These are phyloP conservation scores for Pseudozyma hubeiensis DNA, from an alignment of 1,284 basidiomycete species.

Conservation along the genomic window DNA sequence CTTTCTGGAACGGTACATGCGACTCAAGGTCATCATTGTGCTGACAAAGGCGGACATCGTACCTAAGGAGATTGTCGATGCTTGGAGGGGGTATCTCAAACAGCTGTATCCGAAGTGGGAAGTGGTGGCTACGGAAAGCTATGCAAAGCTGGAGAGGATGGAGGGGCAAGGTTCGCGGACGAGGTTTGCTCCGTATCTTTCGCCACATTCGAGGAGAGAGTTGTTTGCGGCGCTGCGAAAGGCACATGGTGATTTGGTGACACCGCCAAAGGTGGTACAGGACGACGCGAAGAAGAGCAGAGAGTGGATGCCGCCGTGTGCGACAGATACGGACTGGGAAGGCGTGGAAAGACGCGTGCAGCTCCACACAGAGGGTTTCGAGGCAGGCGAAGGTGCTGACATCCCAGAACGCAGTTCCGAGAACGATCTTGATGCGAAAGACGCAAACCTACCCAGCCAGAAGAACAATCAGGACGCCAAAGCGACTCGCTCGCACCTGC, in stretches of 20 bases:
- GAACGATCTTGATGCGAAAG: neutral
- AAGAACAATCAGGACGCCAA: constrained; percentile 3
- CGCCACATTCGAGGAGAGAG: constrained; percentile 30
- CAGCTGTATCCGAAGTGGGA: constrained; percentile 46
- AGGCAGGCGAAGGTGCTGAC: neutral
- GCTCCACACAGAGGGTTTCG: constrained; percentile 33
- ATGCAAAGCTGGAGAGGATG: constrained; percentile 38
- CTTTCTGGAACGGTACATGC: constrained; percentile 71
- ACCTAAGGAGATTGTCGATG: constrained; percentile 36
- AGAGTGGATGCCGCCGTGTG: constrained; percentile 75
- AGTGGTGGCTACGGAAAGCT: constrained; percentile 55
- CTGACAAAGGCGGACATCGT: constrained; percentile 60
- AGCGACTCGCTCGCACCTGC: constrained; percentile 27
- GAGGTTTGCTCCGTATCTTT: constrained; percentile 46
- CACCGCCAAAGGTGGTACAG: constrained; percentile 76
- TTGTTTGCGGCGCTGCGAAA: constrained; percentile 77
- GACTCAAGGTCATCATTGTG: constrained; percentile 70
- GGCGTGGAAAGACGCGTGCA: constrained; percentile 43
- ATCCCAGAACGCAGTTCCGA: neutral
- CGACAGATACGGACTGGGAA: constrained; percentile 51
- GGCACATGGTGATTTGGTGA: constrained; percentile 77
- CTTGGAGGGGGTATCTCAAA: constrained; percentile 43
- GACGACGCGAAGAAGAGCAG: constrained; percentile 74
- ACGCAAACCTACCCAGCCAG: neutral
- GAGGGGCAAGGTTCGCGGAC: constrained; percentile 54